Percentiles rank a stretch among this genome's conserved stretches.
These are phyloP conservation scores for Globisporangium nunn DNA, from an alignment of 352 stramenopile genomes.

Conservation along the genomic window DNA sequence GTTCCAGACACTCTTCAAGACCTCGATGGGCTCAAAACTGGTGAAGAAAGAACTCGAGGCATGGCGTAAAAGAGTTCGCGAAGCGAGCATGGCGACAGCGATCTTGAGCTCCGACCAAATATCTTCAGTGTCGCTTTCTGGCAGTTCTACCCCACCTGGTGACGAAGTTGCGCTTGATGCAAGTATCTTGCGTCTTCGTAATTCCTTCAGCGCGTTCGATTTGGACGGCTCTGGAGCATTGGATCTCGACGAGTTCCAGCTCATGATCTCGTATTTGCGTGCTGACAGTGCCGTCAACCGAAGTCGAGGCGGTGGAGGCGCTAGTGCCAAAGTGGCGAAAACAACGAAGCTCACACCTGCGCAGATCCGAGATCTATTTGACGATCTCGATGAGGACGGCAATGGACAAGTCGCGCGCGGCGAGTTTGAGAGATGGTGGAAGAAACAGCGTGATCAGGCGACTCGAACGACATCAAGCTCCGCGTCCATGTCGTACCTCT, in stretches of 20 bases:
- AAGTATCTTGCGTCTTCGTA: constrained; percentile 19
- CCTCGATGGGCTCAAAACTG: constrained; percentile 21
- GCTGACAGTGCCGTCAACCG: background rate
- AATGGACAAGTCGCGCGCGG: constrained; percentile 22
- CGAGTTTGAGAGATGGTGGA: constrained; percentile 39
- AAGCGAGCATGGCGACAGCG: background rate
- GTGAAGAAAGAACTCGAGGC: constrained; percentile 28
- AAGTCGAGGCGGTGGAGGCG: constrained; percentile 7
- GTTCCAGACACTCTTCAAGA: constrained; percentile 24
- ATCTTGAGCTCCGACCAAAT: background rate
- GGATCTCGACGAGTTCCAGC: constrained; percentile 40
- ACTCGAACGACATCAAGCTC: constrained; percentile 17
- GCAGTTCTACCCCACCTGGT: too few relatives aligned
- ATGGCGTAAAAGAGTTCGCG: constrained; percentile 18
- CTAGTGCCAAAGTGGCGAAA: background rate
- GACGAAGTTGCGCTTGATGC: background rate
- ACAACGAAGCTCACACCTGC: constrained; percentile 22
- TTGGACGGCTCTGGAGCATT: constrained; percentile 36
- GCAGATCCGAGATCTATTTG: constrained; percentile 31
- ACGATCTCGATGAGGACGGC: constrained; percentile 26
- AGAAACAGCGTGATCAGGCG: constrained; percentile 6
- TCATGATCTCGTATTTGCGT: constrained; percentile 42
- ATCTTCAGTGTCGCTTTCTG: background rate
- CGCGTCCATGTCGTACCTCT: constrained; percentile 26
- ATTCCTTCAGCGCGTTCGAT: constrained; percentile 42